Conservation (phyloP, 2,329 filamentous ascomycete species). For the Arachnopeziza araneosa region DNA sequence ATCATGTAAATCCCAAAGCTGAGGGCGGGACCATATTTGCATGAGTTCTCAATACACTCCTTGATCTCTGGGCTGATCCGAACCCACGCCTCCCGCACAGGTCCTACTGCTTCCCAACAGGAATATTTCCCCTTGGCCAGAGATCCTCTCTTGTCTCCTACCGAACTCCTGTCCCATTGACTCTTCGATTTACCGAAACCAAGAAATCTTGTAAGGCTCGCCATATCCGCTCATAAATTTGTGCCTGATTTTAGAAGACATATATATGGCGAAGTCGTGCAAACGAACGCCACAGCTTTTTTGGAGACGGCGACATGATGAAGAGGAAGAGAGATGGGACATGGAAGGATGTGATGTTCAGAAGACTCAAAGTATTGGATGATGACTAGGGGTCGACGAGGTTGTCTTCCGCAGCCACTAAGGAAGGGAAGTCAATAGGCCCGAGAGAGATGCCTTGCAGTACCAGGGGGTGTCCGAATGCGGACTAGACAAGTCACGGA, state of each 20-base stretch:
- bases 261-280: background rate
- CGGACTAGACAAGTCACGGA: background rate
- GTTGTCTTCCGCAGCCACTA: background rate
- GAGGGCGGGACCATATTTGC: background rate
- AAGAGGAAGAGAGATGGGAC: background rate
- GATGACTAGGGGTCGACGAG: too few relatives aligned
- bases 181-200: background rate
- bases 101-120: slow-evolving; percentile 5
- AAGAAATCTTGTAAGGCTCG: background rate
- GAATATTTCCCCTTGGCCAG: background rate
- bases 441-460: background rate
- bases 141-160: background rate
- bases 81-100: background rate
- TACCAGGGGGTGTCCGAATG: too few relatives aligned
- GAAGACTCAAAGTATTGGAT: background rate
- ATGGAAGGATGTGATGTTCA: background rate
- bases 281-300: background rate
- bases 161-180: slow-evolving; percentile 1
- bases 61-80: slow-evolving; percentile 1
- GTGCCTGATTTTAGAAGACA: background rate
- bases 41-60: background rate
- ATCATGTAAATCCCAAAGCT: slow-evolving; percentile 5
- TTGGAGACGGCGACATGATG: background rate
- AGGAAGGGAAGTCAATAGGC: background rate
- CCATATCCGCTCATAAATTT: background rate